Base-by-base conservation (phyloP, 2,329 filamentous ascomycete genomes). In the Claviceps fusiformis region DNA sequence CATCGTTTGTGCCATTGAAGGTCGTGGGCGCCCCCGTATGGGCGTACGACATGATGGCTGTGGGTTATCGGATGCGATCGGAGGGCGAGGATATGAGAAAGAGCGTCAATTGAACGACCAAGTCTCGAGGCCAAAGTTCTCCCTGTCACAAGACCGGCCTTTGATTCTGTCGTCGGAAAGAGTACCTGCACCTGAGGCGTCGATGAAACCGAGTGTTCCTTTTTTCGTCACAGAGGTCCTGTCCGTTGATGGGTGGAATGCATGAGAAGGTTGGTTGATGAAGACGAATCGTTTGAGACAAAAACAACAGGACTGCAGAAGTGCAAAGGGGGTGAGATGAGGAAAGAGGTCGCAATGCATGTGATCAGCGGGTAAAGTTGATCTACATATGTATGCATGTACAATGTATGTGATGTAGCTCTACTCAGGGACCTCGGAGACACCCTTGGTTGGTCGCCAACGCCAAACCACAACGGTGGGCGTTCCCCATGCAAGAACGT, bases 1-100 rank as follows among this genome's bases (percentile, higher is more conserved):
- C 75, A 43, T 72, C 60, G 65, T 88, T 70, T 54, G 81, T 85
- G 67, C 81, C 81, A 72, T 85, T 85, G 71, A 83, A 85, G 57
- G 65, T 67, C 60, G 75, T 65, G 44, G 82, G 82, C 49, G 80
- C 67, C 55, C 82, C 82, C 60, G 78, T 70, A 70, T 78, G 78
- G 54, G 75, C 70, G 67, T 85, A 83, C 58, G 79, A 81, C 80
- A 83, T 83, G 53, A 50, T 54, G 57, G 4, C 9, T 9, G 11
- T 2, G 31, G 27, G 13, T 49, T 27, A 13, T 15, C 7, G 5
- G 24, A 24, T 13, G 9, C 17, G 47, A 35, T 11, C 17, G 29
- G 2, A n/a, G 8, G 31, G 3, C 4, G 9, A 8, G 15, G 15
- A 31, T 27, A 5, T 5, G 24, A 24, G 24, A 24, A 24, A 24